A percentile compares a stretch with the other conserved stretches of the same genome.
Evolutionary conservation across 495 filamentous ascomycete species (phyloP).

Genomic region (Xylaria intraflava): DNA sequence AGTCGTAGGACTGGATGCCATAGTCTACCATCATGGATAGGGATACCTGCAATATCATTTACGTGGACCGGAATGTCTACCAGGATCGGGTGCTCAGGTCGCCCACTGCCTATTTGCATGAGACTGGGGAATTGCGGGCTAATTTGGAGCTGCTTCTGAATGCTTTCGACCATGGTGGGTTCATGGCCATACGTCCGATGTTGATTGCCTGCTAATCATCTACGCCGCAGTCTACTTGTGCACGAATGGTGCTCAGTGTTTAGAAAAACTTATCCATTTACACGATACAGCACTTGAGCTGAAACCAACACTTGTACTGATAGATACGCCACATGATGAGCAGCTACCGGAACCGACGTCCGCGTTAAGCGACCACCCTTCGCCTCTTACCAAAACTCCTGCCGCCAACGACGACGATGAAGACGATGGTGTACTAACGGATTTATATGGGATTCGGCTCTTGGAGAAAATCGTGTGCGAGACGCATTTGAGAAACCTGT

Average conservation of each 20-base stretch:
- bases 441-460: conserved; percentile 61
- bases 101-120: conserved; percentile 13
- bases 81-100: conserved; percentile 52
- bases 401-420: conserved; percentile 25
- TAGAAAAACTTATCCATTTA: conserved; percentile 60
- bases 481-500: conserved; percentile 60
- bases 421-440: conserved; percentile 34
- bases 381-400: conserved; percentile 25
- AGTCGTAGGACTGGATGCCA: conserved; percentile 45
- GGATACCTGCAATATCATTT: conserved; percentile 70
- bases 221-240: conserved; percentile 62
- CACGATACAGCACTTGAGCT: conserved; percentile 57
- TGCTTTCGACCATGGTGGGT: conserved; percentile 45
- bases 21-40: conserved; percentile 53
- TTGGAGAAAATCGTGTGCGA: conserved; percentile 63
- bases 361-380: conserved; percentile 41
- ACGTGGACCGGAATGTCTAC: conserved; percentile 68
- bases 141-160: conserved; percentile 43
- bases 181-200: not conserved
- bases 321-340: conserved; percentile 60
- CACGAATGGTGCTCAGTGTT: conserved; percentile 61
- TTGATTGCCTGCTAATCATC: conserved; percentile 18
- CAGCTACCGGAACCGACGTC: conserved; percentile 29
- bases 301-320: conserved; percentile 67
- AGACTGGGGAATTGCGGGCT: conserved; percentile 32